These are phyloP conservation scores for Coemansia sp. DNA, from an alignment of 192 early-diverging fungal species.

Conservation along the genomic window DNA sequence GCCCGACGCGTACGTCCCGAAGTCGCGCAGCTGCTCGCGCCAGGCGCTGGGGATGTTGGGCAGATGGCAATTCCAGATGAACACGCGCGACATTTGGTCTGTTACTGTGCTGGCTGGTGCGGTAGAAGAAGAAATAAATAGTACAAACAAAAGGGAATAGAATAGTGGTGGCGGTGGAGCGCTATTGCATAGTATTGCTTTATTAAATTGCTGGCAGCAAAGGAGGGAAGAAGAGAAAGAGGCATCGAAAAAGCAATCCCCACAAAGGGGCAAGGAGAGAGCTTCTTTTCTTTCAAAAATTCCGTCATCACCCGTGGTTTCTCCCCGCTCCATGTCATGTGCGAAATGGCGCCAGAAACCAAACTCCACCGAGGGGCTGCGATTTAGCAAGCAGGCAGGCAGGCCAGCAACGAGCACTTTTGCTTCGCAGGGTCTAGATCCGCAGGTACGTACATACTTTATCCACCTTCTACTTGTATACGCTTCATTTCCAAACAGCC, in stretches of 20 bases:
- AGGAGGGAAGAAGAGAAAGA: conserved; percentile 1
- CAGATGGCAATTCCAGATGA: conserved; percentile 52
- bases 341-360: background rate
- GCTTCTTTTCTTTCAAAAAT: background rate
- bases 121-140: background rate
- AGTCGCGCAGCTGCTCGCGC: conserved; percentile 46
- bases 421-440: too few relatives aligned
- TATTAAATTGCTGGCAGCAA: background rate
- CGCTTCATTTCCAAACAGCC: too few relatives aligned
- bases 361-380: background rate
- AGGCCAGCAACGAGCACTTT: too few relatives aligned
- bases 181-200: background rate
- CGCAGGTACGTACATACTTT: too few relatives aligned
- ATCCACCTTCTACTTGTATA: too few relatives aligned
- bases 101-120: background rate
- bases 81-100: conserved; percentile 37
- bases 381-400: too few relatives aligned
- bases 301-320: background rate
- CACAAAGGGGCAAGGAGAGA: background rate
- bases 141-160: background rate
- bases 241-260: background rate
- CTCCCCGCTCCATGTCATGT: background rate
- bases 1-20: conserved; percentile 52
- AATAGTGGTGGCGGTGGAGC: background rate
- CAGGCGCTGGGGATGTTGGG: conserved; percentile 44